Evolutionary conservation across 495 filamentous ascomycete species (phyloP).

Genomic region (Penicillium atrosanguineum): DNA sequence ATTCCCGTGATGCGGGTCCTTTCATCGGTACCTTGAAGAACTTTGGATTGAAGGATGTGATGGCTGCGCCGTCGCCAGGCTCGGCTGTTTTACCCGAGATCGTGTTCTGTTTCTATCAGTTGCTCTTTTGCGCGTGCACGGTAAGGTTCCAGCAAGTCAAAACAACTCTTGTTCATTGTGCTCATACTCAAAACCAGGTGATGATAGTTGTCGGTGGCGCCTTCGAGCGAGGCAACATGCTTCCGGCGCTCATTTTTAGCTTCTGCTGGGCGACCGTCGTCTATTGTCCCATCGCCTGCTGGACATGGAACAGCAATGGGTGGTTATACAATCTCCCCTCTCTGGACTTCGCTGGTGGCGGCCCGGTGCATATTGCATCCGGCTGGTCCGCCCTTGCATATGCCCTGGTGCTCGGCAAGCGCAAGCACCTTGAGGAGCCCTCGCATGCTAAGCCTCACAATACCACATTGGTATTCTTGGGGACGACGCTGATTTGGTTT

Average conservation of each 20-base stretch:
- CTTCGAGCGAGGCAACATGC: conserved; percentile 54
- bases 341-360: conserved; percentile 56
- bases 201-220: conserved; percentile 53
- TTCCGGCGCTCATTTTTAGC: conserved; percentile 54
- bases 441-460: conserved; percentile 53
- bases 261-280: conserved; percentile 61
- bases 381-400: conserved; percentile 56
- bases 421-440: conserved; percentile 42
- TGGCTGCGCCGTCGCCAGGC: conserved; percentile 49
- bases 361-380: conserved; percentile 56
- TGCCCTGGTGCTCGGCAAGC: conserved; percentile 54
- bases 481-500: conserved; percentile 59
- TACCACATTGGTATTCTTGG: conserved; percentile 54
- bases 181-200: conserved; percentile 23
- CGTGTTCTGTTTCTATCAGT: conserved; percentile 56
- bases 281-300: conserved; percentile 58
- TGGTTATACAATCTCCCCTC: conserved; percentile 56
- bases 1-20: conserved; percentile 46
- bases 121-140: conserved; percentile 57
- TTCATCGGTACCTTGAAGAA: conserved; percentile 55
- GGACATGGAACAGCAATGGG: conserved; percentile 60
- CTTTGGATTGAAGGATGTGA: conserved; percentile 53
- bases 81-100: conserved; percentile 52
- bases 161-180: no score
- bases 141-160: conserved; percentile 21